Percentiles rank a stretch among this genome's conserved stretches.
Evolutionary conservation across 2,329 filamentous ascomycete genomes (phyloP).

Genomic region (Fusarium transvaalense): DNA sequence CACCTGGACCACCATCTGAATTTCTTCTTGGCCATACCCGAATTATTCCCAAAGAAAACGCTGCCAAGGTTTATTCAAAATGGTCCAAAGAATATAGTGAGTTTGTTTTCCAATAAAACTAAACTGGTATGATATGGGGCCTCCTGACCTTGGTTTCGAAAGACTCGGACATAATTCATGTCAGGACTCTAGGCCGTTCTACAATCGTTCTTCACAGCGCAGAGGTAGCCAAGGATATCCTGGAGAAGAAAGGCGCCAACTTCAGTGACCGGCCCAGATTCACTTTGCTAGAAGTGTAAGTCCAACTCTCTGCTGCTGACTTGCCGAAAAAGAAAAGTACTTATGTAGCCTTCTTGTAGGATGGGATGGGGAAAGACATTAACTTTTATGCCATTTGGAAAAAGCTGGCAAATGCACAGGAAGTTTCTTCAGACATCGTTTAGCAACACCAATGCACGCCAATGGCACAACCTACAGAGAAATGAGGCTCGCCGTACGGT

Average conservation of each 20-base stretch:
- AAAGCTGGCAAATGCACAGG: constrained; percentile 58
- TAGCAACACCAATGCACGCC: constrained; percentile 53
- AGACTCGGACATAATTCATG: constrained; percentile 52
- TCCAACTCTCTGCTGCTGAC: not conserved
- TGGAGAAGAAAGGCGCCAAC: constrained; percentile 59
- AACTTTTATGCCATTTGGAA: constrained; percentile 60
- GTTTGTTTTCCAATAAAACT: not conserved
- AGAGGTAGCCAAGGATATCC: constrained; percentile 55
- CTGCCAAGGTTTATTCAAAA: constrained; percentile 44
- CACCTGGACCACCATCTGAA: constrained; percentile 48
- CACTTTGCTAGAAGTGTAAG: constrained; percentile 54
- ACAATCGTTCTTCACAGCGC: constrained; percentile 49
- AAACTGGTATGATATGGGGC: not conserved
- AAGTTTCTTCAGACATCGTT: constrained; percentile 59
- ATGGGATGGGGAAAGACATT: constrained; percentile 63
- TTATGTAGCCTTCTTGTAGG: constrained; percentile 20
- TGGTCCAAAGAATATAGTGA: constrained; percentile 49
- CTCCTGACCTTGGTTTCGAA: not conserved
- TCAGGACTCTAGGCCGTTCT: constrained; percentile 50
- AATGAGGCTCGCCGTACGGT: constrained; percentile 43
- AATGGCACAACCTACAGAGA: constrained; percentile 46
- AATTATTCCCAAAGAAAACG: constrained; percentile 48
- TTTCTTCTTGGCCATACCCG: constrained; percentile 48
- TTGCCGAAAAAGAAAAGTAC: not conserved
- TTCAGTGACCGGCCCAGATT: constrained; percentile 61